Evolutionary conservation across 2,329 filamentous ascomycete species (phyloP), one percentile per base, ranked within the genome.

Genomic region (Botrytis medusae): DNA sequence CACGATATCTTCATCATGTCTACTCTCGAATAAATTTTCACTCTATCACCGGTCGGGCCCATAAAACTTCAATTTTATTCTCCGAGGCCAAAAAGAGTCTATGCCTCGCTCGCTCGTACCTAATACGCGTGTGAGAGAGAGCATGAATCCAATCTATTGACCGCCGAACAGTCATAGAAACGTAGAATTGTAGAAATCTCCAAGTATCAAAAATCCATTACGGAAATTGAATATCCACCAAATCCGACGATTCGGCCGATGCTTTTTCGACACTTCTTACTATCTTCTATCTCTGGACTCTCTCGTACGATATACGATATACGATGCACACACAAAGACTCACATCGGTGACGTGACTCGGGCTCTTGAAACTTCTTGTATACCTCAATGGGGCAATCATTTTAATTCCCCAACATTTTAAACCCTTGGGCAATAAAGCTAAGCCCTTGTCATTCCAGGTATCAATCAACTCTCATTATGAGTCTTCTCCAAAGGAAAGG

Each of bases 111-210:
- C 48, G 25, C n/a, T 42, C 14, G 34, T 37, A 42, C 14, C 42
- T 12, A 1, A 54, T 16, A 54, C 48, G 48, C 25, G n/a, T 54
- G 25, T n/a, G n/a, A n/a, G n/a, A n/a, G n/a, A 37, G 37, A 16
- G 40, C 25, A n/a, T 12, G 5, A 44, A 51, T 51, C 32, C 44
- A 67, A 51, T 22, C 12, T 12, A n/a, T n/a, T 54, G 48, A 54
- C 29, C 54, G 29, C 54, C 67, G 54, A 44, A 70, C 57, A 63
- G 57, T 70, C 68, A 70, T 70, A 46, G 29, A 29, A 54, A 54
- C n/a, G 48, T n/a, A 46, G 29, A 29, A 54, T 16, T n/a, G 48
- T 54, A 29, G 18, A 46, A 61, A 57, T 61, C 40, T 20, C 34
- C 48, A 12, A 54, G 48, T 7, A 7, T 32, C 18, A 37, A 2